Evolutionary conservation across 1,139 yeast species (phyloP).

Genomic region (Debaryomyces udenii): DNA sequence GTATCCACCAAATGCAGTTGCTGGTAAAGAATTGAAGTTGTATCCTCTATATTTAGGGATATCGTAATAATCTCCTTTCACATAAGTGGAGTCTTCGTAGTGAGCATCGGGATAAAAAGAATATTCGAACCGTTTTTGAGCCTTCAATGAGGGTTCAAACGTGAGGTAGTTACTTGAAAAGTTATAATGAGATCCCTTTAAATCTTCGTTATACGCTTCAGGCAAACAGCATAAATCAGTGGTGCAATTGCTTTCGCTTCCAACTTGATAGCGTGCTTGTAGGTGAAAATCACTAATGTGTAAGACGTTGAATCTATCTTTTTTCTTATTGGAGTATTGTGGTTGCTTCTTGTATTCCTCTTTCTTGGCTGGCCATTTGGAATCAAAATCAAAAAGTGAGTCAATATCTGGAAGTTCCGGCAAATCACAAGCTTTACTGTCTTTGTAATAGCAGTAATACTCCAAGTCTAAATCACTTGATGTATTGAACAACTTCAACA

Average conservation of each 20-base stretch:
- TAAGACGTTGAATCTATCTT: conserved; percentile 55
- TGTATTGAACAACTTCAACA: conserved; percentile 38
- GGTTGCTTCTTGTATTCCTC: conserved; percentile 29
- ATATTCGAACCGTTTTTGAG: conserved; percentile 19
- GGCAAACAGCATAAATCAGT: conserved; percentile 52
- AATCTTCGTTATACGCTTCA: conserved; percentile 35
- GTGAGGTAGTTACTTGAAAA: conserved; percentile 30
- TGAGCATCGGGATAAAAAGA: conserved; percentile 38
- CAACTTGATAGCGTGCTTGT: conserved; percentile 57
- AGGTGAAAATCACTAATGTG: conserved; percentile 70
- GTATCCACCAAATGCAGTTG: conserved; percentile 63
- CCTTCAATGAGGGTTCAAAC: conserved; percentile 22
- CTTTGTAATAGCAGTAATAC: conserved; percentile 37
- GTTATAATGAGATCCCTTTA: conserved; percentile 32
- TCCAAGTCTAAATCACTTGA: conserved; percentile 41
- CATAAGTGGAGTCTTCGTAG: conserved; percentile 33
- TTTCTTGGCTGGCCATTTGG: conserved; percentile 38
- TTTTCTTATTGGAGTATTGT: conserved; percentile 21
- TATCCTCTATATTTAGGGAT: conserved; percentile 41
- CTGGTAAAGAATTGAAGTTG: conserved; percentile 50
- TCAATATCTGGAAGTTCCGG: conserved; percentile 35
- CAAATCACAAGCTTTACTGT: conserved; percentile 26
- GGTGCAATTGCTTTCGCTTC: conserved; percentile 65
- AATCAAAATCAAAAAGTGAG: conserved; percentile 26
- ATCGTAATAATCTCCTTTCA: conserved; percentile 45